These are phyloP conservation scores for Malassezia furfur DNA, from an alignment of 1,284 basidiomycete species.

Conservation along the genomic window DNA sequence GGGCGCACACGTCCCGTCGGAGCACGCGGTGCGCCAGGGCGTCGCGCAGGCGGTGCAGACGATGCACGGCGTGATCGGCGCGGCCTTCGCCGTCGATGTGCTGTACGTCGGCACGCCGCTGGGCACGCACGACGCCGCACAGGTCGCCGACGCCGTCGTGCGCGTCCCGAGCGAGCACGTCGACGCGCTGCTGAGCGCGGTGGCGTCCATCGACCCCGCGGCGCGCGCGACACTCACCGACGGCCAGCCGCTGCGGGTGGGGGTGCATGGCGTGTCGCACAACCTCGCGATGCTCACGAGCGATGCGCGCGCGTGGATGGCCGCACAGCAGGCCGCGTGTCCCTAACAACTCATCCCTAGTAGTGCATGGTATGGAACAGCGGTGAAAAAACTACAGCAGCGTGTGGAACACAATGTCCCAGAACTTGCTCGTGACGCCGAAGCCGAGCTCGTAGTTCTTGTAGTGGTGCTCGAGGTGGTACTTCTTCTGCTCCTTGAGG, in stretches of 20 bases:
- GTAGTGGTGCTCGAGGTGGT: conserved; percentile 93
- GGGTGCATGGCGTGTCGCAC: conserved; percentile 5
- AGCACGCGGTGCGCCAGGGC: conserved; percentile 16
- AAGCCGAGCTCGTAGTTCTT: conserved; percentile 89
- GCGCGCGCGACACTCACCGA: conserved; percentile 2
- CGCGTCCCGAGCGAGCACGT: conserved; percentile 13
- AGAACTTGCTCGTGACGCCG: conserved; percentile 87
- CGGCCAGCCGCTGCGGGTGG: conserved; percentile 5
- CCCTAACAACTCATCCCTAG: neutral
- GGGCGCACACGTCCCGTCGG: conserved; percentile 11
- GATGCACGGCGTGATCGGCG: conserved; percentile 22
- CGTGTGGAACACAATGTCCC: conserved; percentile 88
- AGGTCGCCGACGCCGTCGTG: conserved; percentile 7
- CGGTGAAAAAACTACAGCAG: conserved; percentile 23
- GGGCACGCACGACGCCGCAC: neutral
- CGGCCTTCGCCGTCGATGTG: conserved; percentile 26
- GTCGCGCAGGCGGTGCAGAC: conserved; percentile 18
- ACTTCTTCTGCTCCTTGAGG: conserved; percentile 84
- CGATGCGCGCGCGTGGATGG: conserved; percentile 11
- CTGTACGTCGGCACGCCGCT: conserved; percentile 20
- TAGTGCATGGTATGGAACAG: neutral
- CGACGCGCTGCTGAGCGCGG: neutral
- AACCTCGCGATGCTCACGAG: conserved; percentile 9
- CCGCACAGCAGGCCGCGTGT: neutral
- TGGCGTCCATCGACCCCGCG: neutral